Base-by-base conservation (phyloP, 1,284 basidiomycete genomes). In the Sanghuangporus baumii region DNA sequence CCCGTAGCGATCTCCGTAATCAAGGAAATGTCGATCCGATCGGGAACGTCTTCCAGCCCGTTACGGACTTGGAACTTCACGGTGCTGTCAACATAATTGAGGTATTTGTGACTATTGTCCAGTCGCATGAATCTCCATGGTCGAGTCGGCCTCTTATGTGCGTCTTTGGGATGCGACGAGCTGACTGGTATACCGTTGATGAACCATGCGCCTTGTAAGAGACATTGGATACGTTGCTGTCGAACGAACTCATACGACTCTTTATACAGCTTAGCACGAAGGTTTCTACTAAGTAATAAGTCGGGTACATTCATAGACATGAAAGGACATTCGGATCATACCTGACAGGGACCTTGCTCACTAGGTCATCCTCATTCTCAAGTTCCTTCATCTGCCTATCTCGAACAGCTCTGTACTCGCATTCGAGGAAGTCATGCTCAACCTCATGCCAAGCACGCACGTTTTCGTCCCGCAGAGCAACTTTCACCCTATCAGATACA, bases 331-430 rank as follows among this genome's bases (percentile, higher is more conserved):
- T 56, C 47, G 43, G 9, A 72, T n/a, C 87, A 59, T 67, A 93
- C 92, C 91, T 81, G 34, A 96, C 86, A 8, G 93, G 92, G 7
- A 89, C 81, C 71, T 93, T 93, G 73, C 83, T 90, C 69, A 95
- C 77, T 52, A 95, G 76, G 71, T 96, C 94, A 73, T 98, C 94
- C 71, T 97, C 94, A 60, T 88, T 81, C 70, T 96, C 96, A 16
- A 97, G 80, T 74, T 97, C 90, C 71, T 92, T 88, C 93, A 97
- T 95, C 76, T 98, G 96, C 41, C 93, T 80, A 69, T 96, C 94
- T 55, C 96, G 82, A 11, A 97, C 90, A 8, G 85, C 84, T 57
- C 90, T 86, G 72, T 98, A 98, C 70, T 95, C 93, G 64, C 84
- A 87, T 57, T 91, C 88, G 31, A 89, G 77, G 73, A 98, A 95